Conservation (phyloP, 73 alveolate genomes). For the Urostyla sp. region DNA sequence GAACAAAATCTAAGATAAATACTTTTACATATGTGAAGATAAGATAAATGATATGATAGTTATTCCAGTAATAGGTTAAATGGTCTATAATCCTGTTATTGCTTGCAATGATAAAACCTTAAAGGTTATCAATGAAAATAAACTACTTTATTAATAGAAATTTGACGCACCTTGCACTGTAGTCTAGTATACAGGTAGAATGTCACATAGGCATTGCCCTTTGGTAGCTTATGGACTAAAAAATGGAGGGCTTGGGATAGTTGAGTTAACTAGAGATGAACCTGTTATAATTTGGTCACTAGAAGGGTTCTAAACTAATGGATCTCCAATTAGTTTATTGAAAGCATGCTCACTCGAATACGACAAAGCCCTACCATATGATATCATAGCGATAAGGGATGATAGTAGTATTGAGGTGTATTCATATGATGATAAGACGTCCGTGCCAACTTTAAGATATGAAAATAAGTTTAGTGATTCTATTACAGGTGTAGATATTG, state of each 20-base stretch:
- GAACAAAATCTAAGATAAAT: constrained; percentile 54
- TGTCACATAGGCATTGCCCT: constrained; percentile 57
- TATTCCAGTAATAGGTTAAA: constrained; percentile 51
- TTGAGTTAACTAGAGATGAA: constrained; percentile 70
- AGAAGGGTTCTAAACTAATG: constrained; percentile 47
- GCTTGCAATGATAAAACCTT: constrained; percentile 68
- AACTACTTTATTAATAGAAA: constrained; percentile 43
- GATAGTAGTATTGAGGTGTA: constrained; percentile 67
- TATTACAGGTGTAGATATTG: constrained; percentile 68
- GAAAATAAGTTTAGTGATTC: constrained; percentile 55
- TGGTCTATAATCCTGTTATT: constrained; percentile 55
- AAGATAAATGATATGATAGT: constrained; percentile 65
- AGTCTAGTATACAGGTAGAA: constrained; percentile 1
- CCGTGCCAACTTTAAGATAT: constrained; percentile 49
- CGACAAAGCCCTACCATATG: constrained; percentile 44
- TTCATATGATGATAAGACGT: constrained; percentile 35
- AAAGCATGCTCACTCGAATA: constrained; percentile 3
- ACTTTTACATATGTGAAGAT: constrained; percentile 63
- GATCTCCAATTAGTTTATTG: constrained; percentile 50
- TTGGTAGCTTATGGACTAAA: constrained; percentile 63
- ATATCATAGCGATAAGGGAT: constrained; percentile 60
- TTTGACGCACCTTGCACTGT: constrained; percentile 53
- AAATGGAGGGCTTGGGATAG: constrained; percentile 68
- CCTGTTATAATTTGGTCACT: constrained; percentile 65
- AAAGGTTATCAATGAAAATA: constrained; percentile 42